Evolutionary conservation across 495 filamentous ascomycete genomes (phyloP).

Genomic region (Ramalina peruviana): DNA sequence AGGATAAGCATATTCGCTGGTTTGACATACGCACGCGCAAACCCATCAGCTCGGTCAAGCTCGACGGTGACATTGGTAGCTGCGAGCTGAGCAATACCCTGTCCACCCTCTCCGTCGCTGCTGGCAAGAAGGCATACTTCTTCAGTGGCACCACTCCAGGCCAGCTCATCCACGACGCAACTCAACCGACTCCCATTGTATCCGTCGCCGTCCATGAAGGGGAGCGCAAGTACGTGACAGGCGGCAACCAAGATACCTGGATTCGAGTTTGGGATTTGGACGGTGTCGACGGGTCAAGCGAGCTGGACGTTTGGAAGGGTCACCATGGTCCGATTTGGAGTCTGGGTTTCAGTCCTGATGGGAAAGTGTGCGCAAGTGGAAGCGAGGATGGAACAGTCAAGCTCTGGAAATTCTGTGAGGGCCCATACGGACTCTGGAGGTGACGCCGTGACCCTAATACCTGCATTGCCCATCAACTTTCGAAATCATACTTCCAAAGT

Average conservation of each 20-base stretch:
- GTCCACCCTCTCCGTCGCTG: slow-evolving; percentile 39
- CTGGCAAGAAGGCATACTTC: slow-evolving; percentile 85
- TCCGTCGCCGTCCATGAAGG: slow-evolving; percentile 76
- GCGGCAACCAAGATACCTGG: slow-evolving; percentile 80
- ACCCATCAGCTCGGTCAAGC: slow-evolving; percentile 52
- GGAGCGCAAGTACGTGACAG: slow-evolving; percentile 71
- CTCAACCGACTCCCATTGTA: slow-evolving; percentile 69
- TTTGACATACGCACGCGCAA: slow-evolving; percentile 71
- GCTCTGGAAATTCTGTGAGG: slow-evolving; percentile 63
- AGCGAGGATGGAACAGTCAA: slow-evolving; percentile 98
- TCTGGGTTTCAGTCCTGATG: slow-evolving; percentile 83
- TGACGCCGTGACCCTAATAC: slow-evolving; percentile 11
- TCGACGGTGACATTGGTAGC: slow-evolving; percentile 74
- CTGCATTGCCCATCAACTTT: too few species aligned
- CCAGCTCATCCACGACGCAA: slow-evolving; percentile 59
- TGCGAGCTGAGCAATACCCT: slow-evolving; percentile 65
- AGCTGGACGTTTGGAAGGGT: slow-evolving; percentile 87
- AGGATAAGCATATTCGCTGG: slow-evolving; percentile 86
- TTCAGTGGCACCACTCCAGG: slow-evolving; percentile 65
- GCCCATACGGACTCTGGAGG: slow-evolving; percentile 56
- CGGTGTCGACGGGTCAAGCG: slow-evolving; percentile 37
- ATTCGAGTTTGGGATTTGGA: slow-evolving; percentile 84
- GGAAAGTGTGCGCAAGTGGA: slow-evolving; percentile 87
- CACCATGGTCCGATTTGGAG: slow-evolving; percentile 98
- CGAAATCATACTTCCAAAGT: too few species aligned